Conservation (phyloP, 2,329 filamentous ascomycete species). For the Ascochyta fabae region DNA sequence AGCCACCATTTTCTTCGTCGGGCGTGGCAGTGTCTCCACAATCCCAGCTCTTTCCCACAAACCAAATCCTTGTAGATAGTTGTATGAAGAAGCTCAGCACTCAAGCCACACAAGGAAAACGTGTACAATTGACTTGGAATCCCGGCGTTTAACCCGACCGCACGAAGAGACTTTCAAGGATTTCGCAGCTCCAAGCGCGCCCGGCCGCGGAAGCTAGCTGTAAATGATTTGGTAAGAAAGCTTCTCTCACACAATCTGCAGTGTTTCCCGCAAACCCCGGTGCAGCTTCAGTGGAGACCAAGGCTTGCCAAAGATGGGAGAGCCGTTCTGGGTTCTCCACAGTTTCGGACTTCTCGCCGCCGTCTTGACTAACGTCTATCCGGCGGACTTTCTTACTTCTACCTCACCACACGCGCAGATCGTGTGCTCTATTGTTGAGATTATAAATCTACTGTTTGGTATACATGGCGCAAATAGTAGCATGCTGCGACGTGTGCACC, state of each 20-base stretch:
- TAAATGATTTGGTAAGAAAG: background rate
- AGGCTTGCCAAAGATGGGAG: conserved; percentile 5
- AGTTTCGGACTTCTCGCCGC: conserved; percentile 17
- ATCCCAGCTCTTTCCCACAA: background rate
- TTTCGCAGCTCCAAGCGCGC: conserved; percentile 5
- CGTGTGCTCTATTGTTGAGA: background rate
- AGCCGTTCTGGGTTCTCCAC: conserved; percentile 5
- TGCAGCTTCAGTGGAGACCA: conserved; percentile 8
- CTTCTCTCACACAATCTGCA: background rate
- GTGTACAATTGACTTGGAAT: background rate
- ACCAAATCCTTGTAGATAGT: background rate
- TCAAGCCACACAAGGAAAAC: background rate
- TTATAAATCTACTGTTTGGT: background rate
- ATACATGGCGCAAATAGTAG: background rate
- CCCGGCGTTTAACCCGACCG: conserved; percentile 2
- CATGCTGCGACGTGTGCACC: background rate
- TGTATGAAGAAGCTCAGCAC: background rate
- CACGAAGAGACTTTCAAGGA: background rate
- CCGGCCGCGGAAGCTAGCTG: conserved; percentile 32
- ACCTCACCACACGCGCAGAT: background rate
- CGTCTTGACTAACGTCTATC: background rate
- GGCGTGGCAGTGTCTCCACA: background rate
- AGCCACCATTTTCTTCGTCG: conserved; percentile 6
- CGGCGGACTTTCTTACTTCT: background rate
- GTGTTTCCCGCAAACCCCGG: background rate